A percentile compares a stretch with the other conserved stretches of the same genome.
Evolutionary conservation across 345 rosid genomes (phyloP).

Genomic region (Excoecaria cochinchinensis): DNA sequence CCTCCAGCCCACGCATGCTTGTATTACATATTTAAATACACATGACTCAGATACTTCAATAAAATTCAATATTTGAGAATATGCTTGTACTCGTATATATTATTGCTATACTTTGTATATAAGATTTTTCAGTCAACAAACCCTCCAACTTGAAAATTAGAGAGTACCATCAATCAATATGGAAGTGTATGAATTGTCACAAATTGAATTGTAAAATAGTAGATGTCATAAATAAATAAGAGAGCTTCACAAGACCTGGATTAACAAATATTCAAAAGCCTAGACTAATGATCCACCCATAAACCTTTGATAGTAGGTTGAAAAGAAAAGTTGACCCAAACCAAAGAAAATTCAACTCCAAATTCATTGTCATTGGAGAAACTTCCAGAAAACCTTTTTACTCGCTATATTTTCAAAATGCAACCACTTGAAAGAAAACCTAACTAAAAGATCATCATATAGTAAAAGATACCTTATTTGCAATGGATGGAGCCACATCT

Average conservation of each 20-base stretch:
- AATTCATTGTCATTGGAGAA: background rate
- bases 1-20: background rate
- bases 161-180: background rate
- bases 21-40: background rate
- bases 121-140: background rate
- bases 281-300: background rate
- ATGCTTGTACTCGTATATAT: background rate
- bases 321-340: background rate
- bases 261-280: background rate
- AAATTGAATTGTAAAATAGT: too few species aligned
- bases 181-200: background rate
- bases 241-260: background rate
- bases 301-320: background rate
- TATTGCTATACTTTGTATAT: too few species aligned
- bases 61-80: background rate
- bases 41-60: background rate
- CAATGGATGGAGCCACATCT: slow-evolving; percentile 49
- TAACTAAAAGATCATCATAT: background rate
- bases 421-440: background rate
- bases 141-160: background rate
- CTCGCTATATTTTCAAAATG: background rate
- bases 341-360: background rate
- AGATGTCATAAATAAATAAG: background rate
- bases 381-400: background rate
- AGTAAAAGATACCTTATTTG: slow-evolving; percentile 50